Base-by-base conservation (phyloP, 305 asterid genomes). In the Fraxinus sp. region DNA sequence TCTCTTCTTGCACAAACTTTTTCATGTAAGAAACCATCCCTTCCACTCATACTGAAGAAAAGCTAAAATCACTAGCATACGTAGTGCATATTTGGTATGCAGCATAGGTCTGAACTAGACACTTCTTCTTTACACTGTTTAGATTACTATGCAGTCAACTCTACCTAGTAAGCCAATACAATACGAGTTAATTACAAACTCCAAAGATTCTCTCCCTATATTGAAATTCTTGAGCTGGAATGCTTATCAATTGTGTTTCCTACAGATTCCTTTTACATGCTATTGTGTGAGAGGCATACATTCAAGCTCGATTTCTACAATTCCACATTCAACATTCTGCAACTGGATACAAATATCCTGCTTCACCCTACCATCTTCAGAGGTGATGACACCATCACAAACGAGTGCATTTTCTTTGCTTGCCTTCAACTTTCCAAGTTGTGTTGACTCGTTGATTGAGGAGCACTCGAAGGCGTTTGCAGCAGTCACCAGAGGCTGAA, bases 301-400 rank as follows among this genome's bases (percentile, higher is more conserved):
- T 89, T 96, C 99, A 59, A 96, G 97, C 91, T 93, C 98, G 28
- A 94, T 91, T 84, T 96, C 98, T 68, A 96, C 84, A n/a, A 89
- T 86, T 78, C 99, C 98, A 39, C 95, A 83, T 86, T 94, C 99
- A 44, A 94, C 99, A 70, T 93, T 90, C 86, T 92, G 97, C 86
- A 96, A 88, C 90, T 90, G 92, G 64, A 96, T 89, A 18, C 91
- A 89, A 20, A 94, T 90, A 10, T 90, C 93, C 74, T 92, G 97
- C 87, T 89, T 96, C 59, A 90, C 95, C 71, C 70, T 90, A 41
- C 97, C 98, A 59, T 92, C 94, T 84, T 90, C 93, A 30, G 87
- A 81, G 88, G 87, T 80, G 85, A 94, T 91, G 66, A 87, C 76
- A 13, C 97, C 93, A 52, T 93, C 98, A 79, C 74, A 81, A 13